A percentile compares a stretch with the other conserved stretches of the same genome.
phyloP scores from a whole-genome alignment of 208 protist genomes.

The Leishmania arabica region DNA sequence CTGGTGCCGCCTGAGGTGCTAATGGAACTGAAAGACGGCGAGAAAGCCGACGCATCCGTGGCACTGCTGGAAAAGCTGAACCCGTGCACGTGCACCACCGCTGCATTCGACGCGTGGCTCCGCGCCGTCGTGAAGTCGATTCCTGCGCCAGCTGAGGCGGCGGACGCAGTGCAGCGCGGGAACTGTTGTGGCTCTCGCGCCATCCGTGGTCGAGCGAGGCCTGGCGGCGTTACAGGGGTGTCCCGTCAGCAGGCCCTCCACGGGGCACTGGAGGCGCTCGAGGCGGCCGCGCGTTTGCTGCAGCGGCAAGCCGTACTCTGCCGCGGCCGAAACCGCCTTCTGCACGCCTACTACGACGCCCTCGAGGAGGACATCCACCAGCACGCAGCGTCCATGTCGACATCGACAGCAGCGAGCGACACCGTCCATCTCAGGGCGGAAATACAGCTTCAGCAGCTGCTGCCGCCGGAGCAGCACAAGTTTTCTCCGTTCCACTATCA shows the following conservation, averaged over 20 bases:
- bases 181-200: background rate
- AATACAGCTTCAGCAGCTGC: background rate
- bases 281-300: conserved; percentile 38
- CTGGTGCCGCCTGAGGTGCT: background rate
- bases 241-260: conserved; percentile 39
- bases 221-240: background rate
- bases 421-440: background rate
- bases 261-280: conserved; percentile 41
- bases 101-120: conserved; percentile 47
- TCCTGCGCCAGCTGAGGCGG: conserved; percentile 26
- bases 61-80: conserved; percentile 23
- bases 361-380: conserved; percentile 55
- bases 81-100: conserved; percentile 30
- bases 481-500: conserved; percentile 43
- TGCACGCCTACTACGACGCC: conserved; percentile 67
- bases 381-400: background rate
- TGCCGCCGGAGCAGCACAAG: conserved; percentile 19
- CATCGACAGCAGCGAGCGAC: background rate
- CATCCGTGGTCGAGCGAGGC: background rate
- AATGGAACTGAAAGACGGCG: conserved; percentile 10
- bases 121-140: conserved; percentile 45
- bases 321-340: conserved; percentile 32
- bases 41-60: background rate
- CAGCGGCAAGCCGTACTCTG: conserved; percentile 32
- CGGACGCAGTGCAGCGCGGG: conserved; percentile 6